Base-by-base conservation (phyloP, 2,329 filamentous ascomycete genomes). In the Aspergillus japonicus region DNA sequence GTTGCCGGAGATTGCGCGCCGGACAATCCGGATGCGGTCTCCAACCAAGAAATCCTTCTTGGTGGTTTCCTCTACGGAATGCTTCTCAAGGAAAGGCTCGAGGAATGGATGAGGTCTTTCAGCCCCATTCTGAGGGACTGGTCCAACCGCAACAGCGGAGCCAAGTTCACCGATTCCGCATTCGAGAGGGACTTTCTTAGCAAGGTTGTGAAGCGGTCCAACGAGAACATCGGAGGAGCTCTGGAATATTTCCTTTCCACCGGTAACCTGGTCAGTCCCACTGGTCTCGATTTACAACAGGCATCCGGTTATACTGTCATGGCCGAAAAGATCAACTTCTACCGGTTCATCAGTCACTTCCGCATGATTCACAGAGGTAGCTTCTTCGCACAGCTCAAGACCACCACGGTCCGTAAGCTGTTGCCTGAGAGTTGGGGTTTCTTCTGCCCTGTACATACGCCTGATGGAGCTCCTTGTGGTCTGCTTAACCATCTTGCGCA, bases 351-450 rank as follows among this genome's bases (percentile, higher is more conserved):
- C 80, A 95, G 91, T 76, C 95, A 99, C 77, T 99, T 99, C 84
- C 90, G 95, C 67, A 97, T 97, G 92, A 92, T 99, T 59, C 95
- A 99, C 80, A 88, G 95, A 87, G 95, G 95, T 82, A 95, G 92
- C 73, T 99, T 99, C 85, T 99, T 99, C 75, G 95, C 95, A 3
- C 91, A 98, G 74, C 80, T 99, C 65, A 98, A 97, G 79, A 99
- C 95, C 0, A 99, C 95, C 0, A 95, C 95, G 0, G 95, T 99
- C 54, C 87, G 95, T 80, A 99, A 98, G 77, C 81, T 99, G 68
- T 80, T 98, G 21, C 95, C 95, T 2, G 95, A 99, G 74, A 96
- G 92, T 68, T 99, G 95, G 95, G 95, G 95, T 7, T 99, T 97
- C 79, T 82, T 99, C 67, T 99, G 95, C 72, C 95, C 95, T 19